Percentiles rank a stretch among this genome's conserved stretches.
phyloP scores from a whole-genome alignment of 305 asterid genomes.

The Stenogyne calaminthoides region DNA sequence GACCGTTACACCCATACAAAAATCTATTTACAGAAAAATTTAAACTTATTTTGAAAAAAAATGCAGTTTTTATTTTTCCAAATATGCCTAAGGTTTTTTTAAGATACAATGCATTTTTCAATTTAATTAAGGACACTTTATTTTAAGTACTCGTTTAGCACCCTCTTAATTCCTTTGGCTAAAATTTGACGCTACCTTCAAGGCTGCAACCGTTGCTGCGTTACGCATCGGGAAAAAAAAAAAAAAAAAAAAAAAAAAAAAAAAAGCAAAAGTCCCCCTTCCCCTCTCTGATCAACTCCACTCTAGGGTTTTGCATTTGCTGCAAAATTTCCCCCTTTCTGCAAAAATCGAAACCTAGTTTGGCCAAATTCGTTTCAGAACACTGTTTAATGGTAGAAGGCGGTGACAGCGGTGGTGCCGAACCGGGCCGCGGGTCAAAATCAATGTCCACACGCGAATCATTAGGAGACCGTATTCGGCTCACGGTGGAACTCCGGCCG shows the following conservation, averaged over 20 bases:
- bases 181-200: background rate
- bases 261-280: constrained; percentile 2
- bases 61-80: too few relatives aligned
- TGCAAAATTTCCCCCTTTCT: constrained; percentile 22
- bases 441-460: constrained; percentile 58
- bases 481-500: constrained; percentile 80
- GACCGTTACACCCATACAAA: too few relatives aligned
- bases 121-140: background rate
- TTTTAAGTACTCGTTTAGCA: background rate
- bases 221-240: background rate
- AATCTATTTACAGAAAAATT: too few relatives aligned
- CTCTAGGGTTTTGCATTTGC: constrained; percentile 33
- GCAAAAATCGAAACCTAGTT: constrained; percentile 21
- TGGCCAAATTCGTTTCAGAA: constrained; percentile 13
- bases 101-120: background rate
- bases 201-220: constrained; percentile 24
- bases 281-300: constrained; percentile 9
- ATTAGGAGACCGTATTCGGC: constrained; percentile 73
- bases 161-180: background rate
- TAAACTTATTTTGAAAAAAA: too few relatives aligned
- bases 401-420: constrained; percentile 40
- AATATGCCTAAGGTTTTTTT: too few relatives aligned
- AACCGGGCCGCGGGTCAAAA: constrained; percentile 42
- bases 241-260: background rate
- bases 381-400: constrained; percentile 48